Conservation (phyloP, 345 rosid species). For the Populus euphratica region DNA sequence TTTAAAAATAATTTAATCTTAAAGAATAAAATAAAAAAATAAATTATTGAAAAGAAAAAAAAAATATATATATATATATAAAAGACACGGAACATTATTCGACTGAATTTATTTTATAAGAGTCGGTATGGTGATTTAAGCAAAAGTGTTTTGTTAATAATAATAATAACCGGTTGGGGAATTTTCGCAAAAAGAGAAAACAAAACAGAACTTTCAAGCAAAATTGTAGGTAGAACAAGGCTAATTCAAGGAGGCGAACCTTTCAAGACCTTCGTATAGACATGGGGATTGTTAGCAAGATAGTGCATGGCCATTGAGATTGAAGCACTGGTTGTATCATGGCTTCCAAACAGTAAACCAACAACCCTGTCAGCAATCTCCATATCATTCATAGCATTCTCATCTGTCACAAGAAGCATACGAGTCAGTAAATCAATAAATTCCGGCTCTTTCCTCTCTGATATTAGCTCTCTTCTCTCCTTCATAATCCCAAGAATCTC, state of each 20-base stretch:
- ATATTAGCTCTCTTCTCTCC: background rate
- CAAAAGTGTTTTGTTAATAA: too few species aligned
- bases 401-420: background rate
- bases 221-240: background rate
- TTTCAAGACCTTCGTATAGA: background rate
- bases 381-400: background rate
- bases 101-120: too few species aligned
- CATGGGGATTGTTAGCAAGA: slow-evolving; percentile 5
- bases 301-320: background rate
- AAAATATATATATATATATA: too few species aligned
- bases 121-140: too few species aligned
- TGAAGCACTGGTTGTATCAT: slow-evolving; percentile 6
- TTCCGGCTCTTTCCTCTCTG: background rate
- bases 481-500: background rate
- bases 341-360: background rate
- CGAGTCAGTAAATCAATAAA: background rate
- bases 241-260: background rate
- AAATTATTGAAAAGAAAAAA: too few species aligned
- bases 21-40: too few species aligned
- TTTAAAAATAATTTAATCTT: too few species aligned
- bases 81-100: too few species aligned
- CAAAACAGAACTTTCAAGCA: too few species aligned
- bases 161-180: too few species aligned
- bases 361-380: background rate
- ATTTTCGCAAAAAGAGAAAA: too few species aligned